These are phyloP conservation scores for Boechera divaricarpa DNA, from an alignment of 345 rosid species.

Conservation along the genomic window DNA sequence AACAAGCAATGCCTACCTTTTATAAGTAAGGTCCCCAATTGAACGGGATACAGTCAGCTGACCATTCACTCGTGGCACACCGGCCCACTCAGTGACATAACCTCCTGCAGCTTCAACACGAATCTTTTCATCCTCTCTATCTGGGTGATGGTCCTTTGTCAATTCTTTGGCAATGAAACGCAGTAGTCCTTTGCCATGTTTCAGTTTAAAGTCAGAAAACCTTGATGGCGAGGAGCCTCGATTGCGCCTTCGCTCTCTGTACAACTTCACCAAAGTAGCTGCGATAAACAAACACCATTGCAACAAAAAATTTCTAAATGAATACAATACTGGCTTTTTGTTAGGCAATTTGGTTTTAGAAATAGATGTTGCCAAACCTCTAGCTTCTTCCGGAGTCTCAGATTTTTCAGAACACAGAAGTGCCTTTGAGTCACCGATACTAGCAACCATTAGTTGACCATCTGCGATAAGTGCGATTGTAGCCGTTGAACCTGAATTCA, in stretches of 20 bases:
- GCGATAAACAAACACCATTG: slow-evolving; percentile 46
- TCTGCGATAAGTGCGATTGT: slow-evolving; percentile 78
- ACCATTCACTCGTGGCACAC: slow-evolving; percentile 86
- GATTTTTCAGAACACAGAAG: slow-evolving; percentile 84
- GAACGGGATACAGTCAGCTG: slow-evolving; percentile 90
- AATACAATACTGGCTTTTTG: background rate
- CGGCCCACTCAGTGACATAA: slow-evolving; percentile 77
- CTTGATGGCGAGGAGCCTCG: slow-evolving; percentile 56
- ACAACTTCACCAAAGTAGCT: slow-evolving; percentile 75
- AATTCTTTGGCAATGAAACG: slow-evolving; percentile 71
- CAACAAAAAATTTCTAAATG: slow-evolving; percentile 6
- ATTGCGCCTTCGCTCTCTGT: slow-evolving; percentile 66
- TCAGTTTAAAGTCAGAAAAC: slow-evolving; percentile 51
- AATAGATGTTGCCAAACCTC: slow-evolving; percentile 61
- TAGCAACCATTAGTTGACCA: slow-evolving; percentile 82
- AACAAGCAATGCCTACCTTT: slow-evolving; percentile 28
- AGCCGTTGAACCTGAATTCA: slow-evolving; percentile 85
- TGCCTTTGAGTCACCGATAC: slow-evolving; percentile 94
- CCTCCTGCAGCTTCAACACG: slow-evolving; percentile 96
- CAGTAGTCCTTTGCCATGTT: slow-evolving; percentile 54
- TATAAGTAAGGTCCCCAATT: slow-evolving; percentile 68
- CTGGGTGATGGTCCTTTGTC: slow-evolving; percentile 88
- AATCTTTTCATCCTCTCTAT: slow-evolving; percentile 85
- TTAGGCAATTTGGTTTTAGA: slow-evolving; percentile 10
- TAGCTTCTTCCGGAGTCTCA: slow-evolving; percentile 79